Evolutionary conservation across 1,284 basidiomycete species (phyloP), one percentile per base, ranked within the genome.

Genomic region (Boletus mariae): DNA sequence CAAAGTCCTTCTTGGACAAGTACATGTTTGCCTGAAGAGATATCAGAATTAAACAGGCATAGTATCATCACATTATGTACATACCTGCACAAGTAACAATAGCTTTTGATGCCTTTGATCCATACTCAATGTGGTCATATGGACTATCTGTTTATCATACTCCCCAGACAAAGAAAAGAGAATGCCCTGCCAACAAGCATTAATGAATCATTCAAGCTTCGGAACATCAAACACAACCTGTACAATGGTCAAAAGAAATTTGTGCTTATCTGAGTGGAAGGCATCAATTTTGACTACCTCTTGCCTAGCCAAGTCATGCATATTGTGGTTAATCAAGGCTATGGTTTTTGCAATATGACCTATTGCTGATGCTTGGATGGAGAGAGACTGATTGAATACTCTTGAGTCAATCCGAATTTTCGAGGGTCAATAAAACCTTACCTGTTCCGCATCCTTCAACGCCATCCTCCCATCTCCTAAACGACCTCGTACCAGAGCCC

Each of bases 401-500:
- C 20, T 20, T 23, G 9, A 34, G 4, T 34, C 32, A 34, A 13
- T 10, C 12, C 32, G 2, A 34, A 13, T 12, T 13, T 34, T 13
- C 12, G 12, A 34, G 10, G 12, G 12, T 13, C 11, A 13, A 13
- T 34, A 34, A 34, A 10, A 34, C 11, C 32, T 34, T 45, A 51
- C 43, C 44, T 17, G 9, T 45, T 51, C 44, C 4, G 50, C 50
- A 32, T 51, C 50, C 11, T 31, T n/a, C 34, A 51, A n/a, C 13
- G 44, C 50, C 37, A 25, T 23, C 4, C 3, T 29, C 13, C 17
- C 28, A 25, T 17, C 13, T 25, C 32, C 28, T 17, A 25, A 12
- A 32, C 50, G 50, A 12, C 35, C 50, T 26, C 50, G 50, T 15
- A 51, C 12, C 9, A 57, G 32, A 12, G 58, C 59, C n/a, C 59